Evolutionary conservation across 1,284 basidiomycete genomes (phyloP), one percentile per base, ranked within the genome.

Genomic region (Irpex sp.): DNA sequence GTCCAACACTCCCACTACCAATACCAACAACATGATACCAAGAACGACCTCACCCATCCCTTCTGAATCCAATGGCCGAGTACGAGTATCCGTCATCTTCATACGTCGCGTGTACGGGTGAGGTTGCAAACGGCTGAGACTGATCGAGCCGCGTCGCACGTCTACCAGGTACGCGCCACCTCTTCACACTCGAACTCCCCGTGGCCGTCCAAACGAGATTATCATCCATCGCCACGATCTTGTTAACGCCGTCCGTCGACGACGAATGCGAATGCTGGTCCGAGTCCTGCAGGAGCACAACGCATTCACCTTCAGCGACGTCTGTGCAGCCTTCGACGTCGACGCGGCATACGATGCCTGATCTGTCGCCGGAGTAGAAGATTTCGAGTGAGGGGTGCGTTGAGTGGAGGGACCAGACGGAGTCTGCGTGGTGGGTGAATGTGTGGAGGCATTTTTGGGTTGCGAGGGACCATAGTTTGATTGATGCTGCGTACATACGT

Each of bases 331-430:
- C 84, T 70, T 94, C 92, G 23, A 96, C 87, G 67, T 99, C 96
- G 39, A 96, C 90, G 65, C 89, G 90, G 73, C 93, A 95, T 1
- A 99, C 87, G 60, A 90, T 78, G 1, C 96, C 97, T 14, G 91
- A 87, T 42, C 93, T 85, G 67, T 98, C 97, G n/a, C 96, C 97
- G 1, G 96, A 98, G 76, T 97, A 98, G 78, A 99, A 99, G 1
- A 88, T 80, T 72, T 96, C 91, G 57, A 99, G 82, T 10, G 89
- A 86, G 0, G 94, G 92, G 72, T 98, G 94, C 0, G 85, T 82
- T 2, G 94, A 96, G 71, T 85, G 87, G 1, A 99, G 80, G 0
- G 94, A 90, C 96, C 97, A 98, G 37, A 99, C 94, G 16, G 94
- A 95, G 62, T 95, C 94, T 14, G 91, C 87, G 73, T 99, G 97